These are phyloP conservation scores for Neospora caninum DNA, from an alignment of 169 alveolate genomes.

Conservation along the genomic window DNA sequence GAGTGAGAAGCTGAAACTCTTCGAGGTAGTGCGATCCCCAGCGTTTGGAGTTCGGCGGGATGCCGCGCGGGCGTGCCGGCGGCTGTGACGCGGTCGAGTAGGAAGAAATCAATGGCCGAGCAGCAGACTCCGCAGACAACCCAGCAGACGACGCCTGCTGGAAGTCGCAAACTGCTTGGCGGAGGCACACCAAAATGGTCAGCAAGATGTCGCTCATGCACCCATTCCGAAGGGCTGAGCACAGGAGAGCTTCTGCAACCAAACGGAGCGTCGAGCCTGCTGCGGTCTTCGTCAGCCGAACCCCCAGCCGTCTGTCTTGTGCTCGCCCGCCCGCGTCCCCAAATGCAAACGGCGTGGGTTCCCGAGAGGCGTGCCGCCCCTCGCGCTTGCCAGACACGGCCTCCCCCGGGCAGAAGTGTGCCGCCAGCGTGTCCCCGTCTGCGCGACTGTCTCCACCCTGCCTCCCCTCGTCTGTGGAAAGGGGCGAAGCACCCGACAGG, in stretches of 20 bases:
- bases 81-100: neutral
- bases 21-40: slow-evolving; percentile 33
- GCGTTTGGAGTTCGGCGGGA: neutral
- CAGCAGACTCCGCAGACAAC: neutral
- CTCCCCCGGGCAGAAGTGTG: neutral
- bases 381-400: no score
- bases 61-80: neutral
- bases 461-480: neutral
- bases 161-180: neutral
- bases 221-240: neutral
- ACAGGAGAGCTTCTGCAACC: neutral
- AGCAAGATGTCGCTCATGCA: neutral
- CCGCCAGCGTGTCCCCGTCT: neutral
- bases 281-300: neutral
- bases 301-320: neutral
- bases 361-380: no score
- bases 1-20: slow-evolving; percentile 10
- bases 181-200: neutral
- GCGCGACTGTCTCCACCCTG: neutral
- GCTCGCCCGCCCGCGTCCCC: neutral
- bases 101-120: neutral
- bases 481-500: neutral
- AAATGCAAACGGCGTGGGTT: no score
- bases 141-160: neutral
- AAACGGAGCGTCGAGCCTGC: neutral